Conservation (phyloP, 2,329 filamentous ascomycete species). For the Paracorniculantispora psalliotae region DNA sequence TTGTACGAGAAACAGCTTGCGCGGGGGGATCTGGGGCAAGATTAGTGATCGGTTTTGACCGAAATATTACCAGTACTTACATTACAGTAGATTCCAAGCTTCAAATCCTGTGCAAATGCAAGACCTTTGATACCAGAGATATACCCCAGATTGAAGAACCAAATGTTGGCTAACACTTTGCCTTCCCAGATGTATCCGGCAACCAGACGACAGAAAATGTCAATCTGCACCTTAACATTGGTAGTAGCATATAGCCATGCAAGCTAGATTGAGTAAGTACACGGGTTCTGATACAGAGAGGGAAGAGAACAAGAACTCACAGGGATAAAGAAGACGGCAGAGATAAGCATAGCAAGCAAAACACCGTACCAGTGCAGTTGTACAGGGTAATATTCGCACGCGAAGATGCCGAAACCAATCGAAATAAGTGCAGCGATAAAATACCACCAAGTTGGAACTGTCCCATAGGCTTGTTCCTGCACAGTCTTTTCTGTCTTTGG, state of each 20-base stretch:
- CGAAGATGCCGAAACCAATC: slow-evolving; percentile 25
- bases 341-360: slow-evolving; percentile 23
- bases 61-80: slow-evolving; percentile 14
- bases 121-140: slow-evolving; percentile 38
- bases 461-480: slow-evolving; percentile 17
- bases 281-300: neutral
- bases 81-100: slow-evolving; percentile 38
- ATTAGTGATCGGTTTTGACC: slow-evolving; percentile 3
- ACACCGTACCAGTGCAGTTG: slow-evolving; percentile 30
- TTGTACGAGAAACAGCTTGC: slow-evolving; percentile 39
- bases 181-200: slow-evolving; percentile 41
- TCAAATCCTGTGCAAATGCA: slow-evolving; percentile 39
- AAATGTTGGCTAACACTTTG: slow-evolving; percentile 35
- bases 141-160: slow-evolving; percentile 34
- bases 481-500: slow-evolving; percentile 2
- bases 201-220: slow-evolving; percentile 40
- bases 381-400: slow-evolving; percentile 27
- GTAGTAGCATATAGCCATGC: slow-evolving; percentile 34
- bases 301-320: slow-evolving; percentile 15
- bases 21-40: slow-evolving; percentile 34
- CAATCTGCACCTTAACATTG: slow-evolving; percentile 40
- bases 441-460: slow-evolving; percentile 26
- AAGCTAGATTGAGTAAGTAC: slow-evolving; percentile 17
- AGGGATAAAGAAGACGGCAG: slow-evolving; percentile 25
- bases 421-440: slow-evolving; percentile 16